Evolutionary conservation across 306 rosid genomes (phyloP).

Genomic region (Elaeagnus macrophylla): DNA sequence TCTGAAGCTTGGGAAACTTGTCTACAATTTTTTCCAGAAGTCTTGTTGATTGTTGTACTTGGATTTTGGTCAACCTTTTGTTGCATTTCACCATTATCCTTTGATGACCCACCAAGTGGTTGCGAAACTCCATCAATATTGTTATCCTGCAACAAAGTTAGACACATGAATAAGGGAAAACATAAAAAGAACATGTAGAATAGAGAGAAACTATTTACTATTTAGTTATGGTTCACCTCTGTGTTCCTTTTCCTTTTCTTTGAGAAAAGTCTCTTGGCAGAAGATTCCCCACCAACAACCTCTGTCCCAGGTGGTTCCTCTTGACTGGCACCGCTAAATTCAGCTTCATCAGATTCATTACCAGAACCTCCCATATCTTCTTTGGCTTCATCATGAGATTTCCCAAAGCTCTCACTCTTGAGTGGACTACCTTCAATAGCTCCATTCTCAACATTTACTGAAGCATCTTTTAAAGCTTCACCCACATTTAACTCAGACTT

Average conservation of each 20-base stretch:
- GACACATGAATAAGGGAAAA: conserved; percentile 9
- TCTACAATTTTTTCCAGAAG: conserved; percentile 53
- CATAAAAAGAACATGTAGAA: neutral
- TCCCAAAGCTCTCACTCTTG: conserved; percentile 34
- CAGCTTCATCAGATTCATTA: conserved; percentile 67
- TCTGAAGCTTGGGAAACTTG: conserved; percentile 74
- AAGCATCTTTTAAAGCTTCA: conserved; percentile 44
- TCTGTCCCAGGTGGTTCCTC: conserved; percentile 50
- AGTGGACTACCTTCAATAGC: conserved; percentile 44
- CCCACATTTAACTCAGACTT: conserved; percentile 31
- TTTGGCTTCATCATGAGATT: conserved; percentile 60
- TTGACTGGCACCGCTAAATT: conserved; percentile 45
- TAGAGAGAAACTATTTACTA: neutral
- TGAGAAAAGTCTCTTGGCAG: conserved; percentile 36
- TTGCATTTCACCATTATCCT: conserved; percentile 41
- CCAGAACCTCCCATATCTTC: conserved; percentile 35
- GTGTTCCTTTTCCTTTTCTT: conserved; percentile 83
- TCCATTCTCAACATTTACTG: conserved; percentile 36
- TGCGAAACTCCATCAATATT: conserved; percentile 43
- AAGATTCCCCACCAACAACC: conserved; percentile 47
- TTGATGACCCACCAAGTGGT: conserved; percentile 33
- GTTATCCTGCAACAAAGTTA: conserved; percentile 41
- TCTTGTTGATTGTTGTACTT: conserved; percentile 38
- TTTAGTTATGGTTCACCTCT: conserved; percentile 40
- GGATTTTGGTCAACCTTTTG: conserved; percentile 51